Percentiles rank a stretch among this genome's conserved stretches.
Conservation (phyloP, 2,329 filamentous ascomycete genomes). For the Sordariomycetes sp. region DNA sequence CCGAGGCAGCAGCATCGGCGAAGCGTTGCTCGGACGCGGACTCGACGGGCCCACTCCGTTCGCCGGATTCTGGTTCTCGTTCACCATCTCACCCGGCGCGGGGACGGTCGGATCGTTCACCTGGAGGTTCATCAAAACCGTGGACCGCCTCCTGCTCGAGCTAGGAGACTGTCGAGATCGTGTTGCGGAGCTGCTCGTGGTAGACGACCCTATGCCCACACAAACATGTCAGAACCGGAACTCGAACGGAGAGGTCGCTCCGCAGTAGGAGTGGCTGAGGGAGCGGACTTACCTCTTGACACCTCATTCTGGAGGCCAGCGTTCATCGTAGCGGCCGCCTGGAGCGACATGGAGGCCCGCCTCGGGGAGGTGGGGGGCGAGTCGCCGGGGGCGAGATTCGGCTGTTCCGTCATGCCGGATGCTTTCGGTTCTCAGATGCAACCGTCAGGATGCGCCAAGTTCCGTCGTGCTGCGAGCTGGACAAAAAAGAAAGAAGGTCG, state of each 20-base stretch:
- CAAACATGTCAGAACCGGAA: no score
- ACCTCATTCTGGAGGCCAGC: slow-evolving; percentile 58
- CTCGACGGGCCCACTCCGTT: slow-evolving; percentile 14
- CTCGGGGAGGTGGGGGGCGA: slow-evolving; percentile 49
- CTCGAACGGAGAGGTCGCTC: no score
- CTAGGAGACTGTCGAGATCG: slow-evolving; percentile 24
- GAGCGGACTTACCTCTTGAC: slow-evolving; percentile 32
- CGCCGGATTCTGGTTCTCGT: slow-evolving; percentile 19
- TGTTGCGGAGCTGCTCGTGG: slow-evolving; percentile 26
- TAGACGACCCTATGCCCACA: slow-evolving; percentile 24
- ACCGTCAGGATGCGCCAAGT: background rate
- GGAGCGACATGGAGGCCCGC: slow-evolving; percentile 56
- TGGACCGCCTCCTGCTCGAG: slow-evolving; percentile 44
- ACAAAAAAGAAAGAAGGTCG: background rate
- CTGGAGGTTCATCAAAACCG: slow-evolving; percentile 60
- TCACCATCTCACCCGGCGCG: slow-evolving; percentile 54
- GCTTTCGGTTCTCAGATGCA: background rate
- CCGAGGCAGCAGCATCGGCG: slow-evolving; percentile 25
- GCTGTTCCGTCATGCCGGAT: background rate
- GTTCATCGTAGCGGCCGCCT: slow-evolving; percentile 66
- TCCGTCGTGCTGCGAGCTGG: background rate
- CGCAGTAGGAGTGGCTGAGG: background rate
- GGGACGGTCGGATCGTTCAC: slow-evolving; percentile 58
- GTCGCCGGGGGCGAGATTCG: slow-evolving; percentile 12
- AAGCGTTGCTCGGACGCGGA: slow-evolving; percentile 31